phyloP scores from a whole-genome alignment of 2,329 filamentous ascomycete genomes.

The Aureobasidium sp. region DNA sequence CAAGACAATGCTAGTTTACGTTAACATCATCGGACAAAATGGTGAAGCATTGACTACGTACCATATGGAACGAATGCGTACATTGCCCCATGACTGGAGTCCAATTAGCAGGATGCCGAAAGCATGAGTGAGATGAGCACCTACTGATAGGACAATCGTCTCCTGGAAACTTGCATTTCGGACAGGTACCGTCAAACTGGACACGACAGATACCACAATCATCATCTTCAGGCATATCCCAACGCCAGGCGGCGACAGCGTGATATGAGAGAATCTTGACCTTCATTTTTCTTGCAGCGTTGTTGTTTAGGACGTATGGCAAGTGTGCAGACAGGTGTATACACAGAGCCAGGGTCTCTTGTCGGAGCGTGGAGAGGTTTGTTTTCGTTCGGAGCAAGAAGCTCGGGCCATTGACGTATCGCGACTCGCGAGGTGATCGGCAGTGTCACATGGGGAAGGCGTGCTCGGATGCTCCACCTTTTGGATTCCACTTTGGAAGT shows the following conservation, averaged over 20 bases:
- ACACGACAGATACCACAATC: constrained; percentile 98
- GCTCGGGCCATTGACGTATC: background rate
- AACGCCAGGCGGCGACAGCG: constrained; percentile 91
- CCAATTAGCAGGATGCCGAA: constrained; percentile 15
- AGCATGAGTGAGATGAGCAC: constrained; percentile 27
- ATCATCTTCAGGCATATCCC: constrained; percentile 86
- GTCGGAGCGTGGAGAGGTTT: background rate
- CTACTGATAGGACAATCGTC: constrained; percentile 87
- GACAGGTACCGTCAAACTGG: constrained; percentile 94
- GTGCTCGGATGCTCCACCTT: background rate
- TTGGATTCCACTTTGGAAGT: background rate
- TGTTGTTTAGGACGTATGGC: background rate
- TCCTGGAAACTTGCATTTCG: constrained; percentile 94
- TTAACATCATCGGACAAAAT: background rate
- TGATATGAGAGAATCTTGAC: constrained; percentile 91
- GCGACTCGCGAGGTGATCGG: background rate
- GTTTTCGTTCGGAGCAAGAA: background rate
- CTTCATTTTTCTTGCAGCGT: constrained; percentile 57
- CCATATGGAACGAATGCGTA: constrained; percentile 97
- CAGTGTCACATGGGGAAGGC: background rate
- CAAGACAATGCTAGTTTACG: constrained; percentile 70
- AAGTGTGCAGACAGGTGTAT: background rate
- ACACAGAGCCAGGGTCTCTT: background rate
- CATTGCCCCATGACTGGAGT: constrained; percentile 82
- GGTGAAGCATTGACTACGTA: constrained; percentile 31